Evolutionary conservation across 176 grass and related monocot genomes (phyloP), one percentile per base, ranked within the genome.

Genomic region (Tillandsia leiboldiana): DNA sequence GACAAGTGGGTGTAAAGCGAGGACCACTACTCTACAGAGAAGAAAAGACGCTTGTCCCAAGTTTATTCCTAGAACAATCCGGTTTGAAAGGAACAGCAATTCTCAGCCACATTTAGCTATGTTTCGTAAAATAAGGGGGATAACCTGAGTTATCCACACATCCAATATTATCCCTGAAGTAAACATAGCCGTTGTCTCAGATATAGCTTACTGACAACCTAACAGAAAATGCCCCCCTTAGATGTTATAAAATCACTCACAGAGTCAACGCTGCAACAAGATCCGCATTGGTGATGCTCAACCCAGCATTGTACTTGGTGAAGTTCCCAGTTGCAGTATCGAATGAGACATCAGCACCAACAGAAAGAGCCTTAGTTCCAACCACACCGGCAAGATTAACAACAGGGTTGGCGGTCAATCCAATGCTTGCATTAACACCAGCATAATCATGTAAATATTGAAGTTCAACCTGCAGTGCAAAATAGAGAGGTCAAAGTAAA

Each of bases 391-490:
- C 67, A 28, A 77, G 20, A 53, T 69, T 77, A 58, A 77, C 65
- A 47, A 77, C 42, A 26, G 74, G 74, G 22, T 69, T 77, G n/a
- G 74, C 52, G 10, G 74, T 77, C 74, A 77, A 77, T 50, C 74
- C 74, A 59, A 77, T 69, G 50, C 74, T 68, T 12, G 65, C 52
- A 50, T 69, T 77, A 26, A 77, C 29, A 13, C 74, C 65, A 2
- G 74, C 65, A 68, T 77, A 77, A 49, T 77, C 74, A 68, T 77
- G 74, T 22, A 77, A 50, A 65, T 77, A 77, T 26, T 77, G 65
- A 69, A 77, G 12, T 67, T 77, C 74, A 49, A 69, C 65, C 74
- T 77, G 65, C 28, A 66, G 47, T 15, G 49, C 23, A 48, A 70
- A 20, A 11, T 53, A 53, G n/a, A 51, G 6, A 8, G 3, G 23